phyloP scores from a whole-genome alignment of 805 yeast species.

The Kregervanrija fluxuum region DNA sequence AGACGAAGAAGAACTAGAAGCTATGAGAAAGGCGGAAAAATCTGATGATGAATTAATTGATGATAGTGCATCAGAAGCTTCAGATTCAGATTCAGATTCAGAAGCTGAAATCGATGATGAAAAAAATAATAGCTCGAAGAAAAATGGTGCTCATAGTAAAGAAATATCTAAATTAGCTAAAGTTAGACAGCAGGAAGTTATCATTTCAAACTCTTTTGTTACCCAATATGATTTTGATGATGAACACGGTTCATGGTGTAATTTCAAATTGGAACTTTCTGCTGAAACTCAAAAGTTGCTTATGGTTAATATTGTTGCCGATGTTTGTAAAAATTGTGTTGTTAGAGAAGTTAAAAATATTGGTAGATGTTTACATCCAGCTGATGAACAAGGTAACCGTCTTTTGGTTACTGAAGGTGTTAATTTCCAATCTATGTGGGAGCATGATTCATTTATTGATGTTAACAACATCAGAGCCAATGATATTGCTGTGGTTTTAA shows the following conservation, averaged over 20 bases:
- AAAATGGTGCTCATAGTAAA: slow-evolving; percentile 11
- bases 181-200: slow-evolving; percentile 80
- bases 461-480: slow-evolving; percentile 87
- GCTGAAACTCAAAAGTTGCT: slow-evolving; percentile 86
- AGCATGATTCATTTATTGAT: slow-evolving; percentile 85
- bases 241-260: slow-evolving; percentile 84
- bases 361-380: slow-evolving; percentile 88
- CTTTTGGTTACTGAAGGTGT: slow-evolving; percentile 95
- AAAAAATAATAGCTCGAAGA: slow-evolving; percentile 10
- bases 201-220: slow-evolving; percentile 65
- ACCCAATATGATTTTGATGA: slow-evolving; percentile 88
- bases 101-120: slow-evolving; percentile 30
- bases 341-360: slow-evolving; percentile 88
- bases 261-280: slow-evolving; percentile 74
- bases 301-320: slow-evolving; percentile 96
- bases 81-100: slow-evolving; percentile 38
- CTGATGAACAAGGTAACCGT: slow-evolving; percentile 62
- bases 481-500: slow-evolving; percentile 85
- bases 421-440: slow-evolving; percentile 97
- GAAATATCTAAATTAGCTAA: slow-evolving; percentile 55
- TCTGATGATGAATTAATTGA: slow-evolving; percentile 61
- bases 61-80: slow-evolving; percentile 29
- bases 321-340: slow-evolving; percentile 80
- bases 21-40: slow-evolving; percentile 76
- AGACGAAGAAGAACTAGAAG: slow-evolving; percentile 90